phyloP scores from a whole-genome alignment of 192 early-diverging fungal species.

The Backusella circina region DNA sequence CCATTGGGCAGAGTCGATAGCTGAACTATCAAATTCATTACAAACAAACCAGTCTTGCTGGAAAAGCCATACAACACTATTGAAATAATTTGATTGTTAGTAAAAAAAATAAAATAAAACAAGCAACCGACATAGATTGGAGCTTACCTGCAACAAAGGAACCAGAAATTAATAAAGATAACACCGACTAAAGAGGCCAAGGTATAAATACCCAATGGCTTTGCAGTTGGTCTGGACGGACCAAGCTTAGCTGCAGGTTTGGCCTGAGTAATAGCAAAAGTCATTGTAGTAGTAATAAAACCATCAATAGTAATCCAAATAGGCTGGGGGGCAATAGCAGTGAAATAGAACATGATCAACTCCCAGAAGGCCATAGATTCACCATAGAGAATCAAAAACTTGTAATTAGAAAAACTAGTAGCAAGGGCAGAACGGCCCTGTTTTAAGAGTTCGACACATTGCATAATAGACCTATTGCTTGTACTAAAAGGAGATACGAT shows the following conservation, averaged over 20 bases:
- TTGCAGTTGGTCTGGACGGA: conserved; percentile 65
- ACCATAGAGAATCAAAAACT: conserved; percentile 75
- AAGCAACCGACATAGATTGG: background rate
- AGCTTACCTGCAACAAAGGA: conserved; percentile 41
- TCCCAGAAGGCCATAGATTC: conserved; percentile 67
- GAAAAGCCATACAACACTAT: conserved; percentile 58
- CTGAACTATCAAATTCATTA: conserved; percentile 71
- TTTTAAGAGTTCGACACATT: conserved; percentile 69
- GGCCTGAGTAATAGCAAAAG: conserved; percentile 65
- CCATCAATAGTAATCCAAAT: conserved; percentile 76
- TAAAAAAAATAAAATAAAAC: background rate
- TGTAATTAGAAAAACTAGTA: conserved; percentile 72
- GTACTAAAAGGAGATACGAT: conserved; percentile 85
- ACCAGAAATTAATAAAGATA: conserved; percentile 69
- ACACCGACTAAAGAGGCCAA: conserved; percentile 65
- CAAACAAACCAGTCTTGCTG: conserved; percentile 72
- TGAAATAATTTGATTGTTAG: background rate
- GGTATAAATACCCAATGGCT: conserved; percentile 69
- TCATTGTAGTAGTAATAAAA: conserved; percentile 58
- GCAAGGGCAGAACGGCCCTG: conserved; percentile 76
- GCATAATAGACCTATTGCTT: conserved; percentile 50
- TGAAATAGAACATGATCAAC: conserved; percentile 70
- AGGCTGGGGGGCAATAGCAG: conserved; percentile 62
- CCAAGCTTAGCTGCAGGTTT: conserved; percentile 53
- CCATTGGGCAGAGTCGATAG: conserved; percentile 65